Conservation (phyloP, 257 asterid genomes). For the Solanum pimpinellifolium region DNA sequence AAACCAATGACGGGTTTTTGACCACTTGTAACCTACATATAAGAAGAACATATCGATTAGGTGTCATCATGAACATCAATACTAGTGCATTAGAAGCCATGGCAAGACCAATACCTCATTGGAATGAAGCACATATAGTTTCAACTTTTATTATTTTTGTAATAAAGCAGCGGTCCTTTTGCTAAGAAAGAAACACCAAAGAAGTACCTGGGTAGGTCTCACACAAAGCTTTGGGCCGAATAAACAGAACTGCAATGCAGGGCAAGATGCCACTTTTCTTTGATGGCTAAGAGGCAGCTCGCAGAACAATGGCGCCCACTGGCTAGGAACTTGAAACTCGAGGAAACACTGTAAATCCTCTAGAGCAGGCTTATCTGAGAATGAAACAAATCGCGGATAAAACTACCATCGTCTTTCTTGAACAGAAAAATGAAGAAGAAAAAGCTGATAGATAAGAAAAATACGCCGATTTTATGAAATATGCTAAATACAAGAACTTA, state of each 20-base stretch:
- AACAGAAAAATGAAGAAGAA: neutral
- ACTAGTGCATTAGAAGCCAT: neutral
- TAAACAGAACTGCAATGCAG: constrained; percentile 68
- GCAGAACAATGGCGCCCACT: constrained; percentile 93
- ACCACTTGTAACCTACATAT: constrained; percentile 61
- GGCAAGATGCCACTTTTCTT: constrained; percentile 58
- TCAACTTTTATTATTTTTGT: neutral
- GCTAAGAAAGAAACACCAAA: neutral
- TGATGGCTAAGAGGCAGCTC: constrained; percentile 94
- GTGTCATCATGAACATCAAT: neutral
- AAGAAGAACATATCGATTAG: neutral
- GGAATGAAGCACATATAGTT: neutral
- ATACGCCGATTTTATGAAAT: neutral
- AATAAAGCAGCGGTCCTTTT: neutral
- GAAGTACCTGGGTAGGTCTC: constrained; percentile 67
- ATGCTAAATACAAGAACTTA: neutral
- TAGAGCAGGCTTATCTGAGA: constrained; percentile 71
- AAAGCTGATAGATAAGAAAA: neutral
- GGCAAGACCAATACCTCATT: neutral
- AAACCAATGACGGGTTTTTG: constrained; percentile 76
- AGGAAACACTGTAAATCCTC: constrained; percentile 85
- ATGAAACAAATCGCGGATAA: neutral
- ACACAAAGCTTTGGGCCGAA: constrained; percentile 71
- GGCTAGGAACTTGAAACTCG: constrained; percentile 96
- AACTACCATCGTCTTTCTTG: neutral